Evolutionary conservation across 306 rosid genomes (phyloP).

Genomic region (Vigna hirtella): DNA sequence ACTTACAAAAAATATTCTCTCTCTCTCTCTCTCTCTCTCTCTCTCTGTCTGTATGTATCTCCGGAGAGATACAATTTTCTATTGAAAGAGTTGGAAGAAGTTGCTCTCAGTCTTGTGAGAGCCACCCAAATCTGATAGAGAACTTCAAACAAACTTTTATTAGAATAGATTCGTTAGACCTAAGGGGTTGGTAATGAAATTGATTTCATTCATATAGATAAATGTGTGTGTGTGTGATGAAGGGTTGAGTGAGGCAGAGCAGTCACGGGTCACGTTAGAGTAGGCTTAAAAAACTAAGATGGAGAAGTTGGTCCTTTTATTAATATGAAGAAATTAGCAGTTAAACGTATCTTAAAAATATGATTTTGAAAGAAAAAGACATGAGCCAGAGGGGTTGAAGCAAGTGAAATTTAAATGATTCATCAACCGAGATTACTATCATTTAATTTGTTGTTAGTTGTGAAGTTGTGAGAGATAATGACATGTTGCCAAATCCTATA

Average conservation of each 20-base stretch:
- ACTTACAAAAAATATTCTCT: no score
- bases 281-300: slow-evolving; percentile 32
- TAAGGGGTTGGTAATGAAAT: slow-evolving; percentile 50
- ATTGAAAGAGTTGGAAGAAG: slow-evolving; percentile 48
- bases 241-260: slow-evolving; percentile 25
- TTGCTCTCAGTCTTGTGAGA: slow-evolving; percentile 43
- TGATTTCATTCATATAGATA: slow-evolving; percentile 41
- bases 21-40: no score
- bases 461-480: slow-evolving; percentile 68
- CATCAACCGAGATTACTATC: slow-evolving; percentile 55
- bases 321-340: slow-evolving; percentile 38
- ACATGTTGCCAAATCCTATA: slow-evolving; percentile 67
- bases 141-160: slow-evolving; percentile 33
- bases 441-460: slow-evolving; percentile 49
- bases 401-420: slow-evolving; percentile 48
- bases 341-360: slow-evolving; percentile 49
- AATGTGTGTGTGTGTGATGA: not conserved
- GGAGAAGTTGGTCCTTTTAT: slow-evolving; percentile 31
- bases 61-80: not conserved
- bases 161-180: slow-evolving; percentile 48
- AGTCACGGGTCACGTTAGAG: slow-evolving; percentile 14
- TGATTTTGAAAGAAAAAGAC: slow-evolving; percentile 46
- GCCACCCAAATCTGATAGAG: slow-evolving; percentile 46
- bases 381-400: slow-evolving; percentile 51
- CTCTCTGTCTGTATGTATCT: no score